A percentile compares a stretch with the other conserved stretches of the same genome.
These are phyloP conservation scores for Hypocreales sp. DNA, from an alignment of 2,329 filamentous ascomycete genomes.

Conservation along the genomic window DNA sequence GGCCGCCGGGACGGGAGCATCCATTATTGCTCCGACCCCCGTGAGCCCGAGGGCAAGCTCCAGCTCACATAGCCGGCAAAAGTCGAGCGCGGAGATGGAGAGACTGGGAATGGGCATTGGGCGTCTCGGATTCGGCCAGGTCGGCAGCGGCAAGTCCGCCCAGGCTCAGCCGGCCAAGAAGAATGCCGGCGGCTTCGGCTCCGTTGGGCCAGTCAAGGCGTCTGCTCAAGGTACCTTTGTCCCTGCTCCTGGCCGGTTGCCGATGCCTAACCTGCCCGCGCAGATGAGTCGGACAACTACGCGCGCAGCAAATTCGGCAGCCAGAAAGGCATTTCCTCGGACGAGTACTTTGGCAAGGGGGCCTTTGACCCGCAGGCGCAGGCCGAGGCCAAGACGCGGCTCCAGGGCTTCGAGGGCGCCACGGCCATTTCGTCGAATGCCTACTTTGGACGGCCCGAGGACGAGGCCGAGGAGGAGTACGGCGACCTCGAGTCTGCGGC, in stretches of 20 bases:
- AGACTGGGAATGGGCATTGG: conserved; percentile 78
- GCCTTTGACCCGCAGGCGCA: conserved; percentile 67
- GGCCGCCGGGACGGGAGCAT: conserved; percentile 38
- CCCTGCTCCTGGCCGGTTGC: neutral
- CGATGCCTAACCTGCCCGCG: neutral
- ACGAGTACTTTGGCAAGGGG: conserved; percentile 95
- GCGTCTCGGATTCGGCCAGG: conserved; percentile 76
- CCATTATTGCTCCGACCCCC: conserved; percentile 59
- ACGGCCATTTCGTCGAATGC: conserved; percentile 88
- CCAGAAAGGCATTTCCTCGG: conserved; percentile 93
- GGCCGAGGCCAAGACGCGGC: conserved; percentile 70
- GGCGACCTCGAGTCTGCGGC: conserved; percentile 86
- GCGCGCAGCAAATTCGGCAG: conserved; percentile 76
- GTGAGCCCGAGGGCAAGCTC: conserved; percentile 49
- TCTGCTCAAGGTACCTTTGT: conserved; percentile 42
- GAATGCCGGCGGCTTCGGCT: conserved; percentile 76
- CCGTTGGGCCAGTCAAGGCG: conserved; percentile 60
- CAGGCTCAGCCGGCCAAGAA: conserved; percentile 42
- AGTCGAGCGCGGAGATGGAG: conserved; percentile 67
- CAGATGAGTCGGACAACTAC: conserved; percentile 66
- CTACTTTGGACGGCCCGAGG: conserved; percentile 90
- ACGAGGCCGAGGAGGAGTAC: conserved; percentile 65
- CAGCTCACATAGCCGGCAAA: conserved; percentile 39
- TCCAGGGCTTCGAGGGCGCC: conserved; percentile 88
- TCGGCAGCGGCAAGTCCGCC: conserved; percentile 47